A percentile compares a stretch with the other conserved stretches of the same genome.
Evolutionary conservation across 2,329 filamentous ascomycete species (phyloP).

Genomic region (Fusarium sp.): DNA sequence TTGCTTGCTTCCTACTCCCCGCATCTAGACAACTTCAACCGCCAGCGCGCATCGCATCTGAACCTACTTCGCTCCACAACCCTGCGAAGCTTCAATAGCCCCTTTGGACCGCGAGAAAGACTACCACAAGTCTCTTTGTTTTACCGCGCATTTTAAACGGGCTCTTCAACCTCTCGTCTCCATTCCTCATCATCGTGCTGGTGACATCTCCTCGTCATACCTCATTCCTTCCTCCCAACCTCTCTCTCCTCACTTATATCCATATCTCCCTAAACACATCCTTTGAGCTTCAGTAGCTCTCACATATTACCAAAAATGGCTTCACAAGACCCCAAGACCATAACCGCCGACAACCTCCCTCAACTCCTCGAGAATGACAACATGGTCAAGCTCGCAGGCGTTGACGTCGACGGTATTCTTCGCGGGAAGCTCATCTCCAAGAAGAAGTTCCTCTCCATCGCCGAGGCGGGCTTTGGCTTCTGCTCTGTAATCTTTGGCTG

Average conservation of each 20-base stretch:
- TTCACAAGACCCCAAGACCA: constrained; percentile 34
- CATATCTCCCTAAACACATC: background rate
- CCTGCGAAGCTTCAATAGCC: constrained; percentile 5
- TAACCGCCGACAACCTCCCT: constrained; percentile 75
- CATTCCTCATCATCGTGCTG: background rate
- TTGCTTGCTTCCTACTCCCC: background rate
- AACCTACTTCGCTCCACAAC: background rate
- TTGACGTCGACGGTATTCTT: constrained; percentile 88
- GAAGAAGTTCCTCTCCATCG: constrained; percentile 89
- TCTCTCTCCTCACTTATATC: too few species aligned
- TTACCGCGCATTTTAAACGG: background rate
- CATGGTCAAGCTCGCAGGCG: constrained; percentile 87
- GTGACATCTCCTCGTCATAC: background rate
- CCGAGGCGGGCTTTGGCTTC: constrained; percentile 87
- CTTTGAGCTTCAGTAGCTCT: constrained; percentile 19
- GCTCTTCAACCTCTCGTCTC: background rate
- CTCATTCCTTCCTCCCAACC: constrained; percentile 1
- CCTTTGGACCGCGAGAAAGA: background rate
- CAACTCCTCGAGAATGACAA: constrained; percentile 76
- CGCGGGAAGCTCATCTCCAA: constrained; percentile 93
- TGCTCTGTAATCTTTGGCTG: constrained; percentile 95
- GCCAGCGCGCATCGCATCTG: constrained; percentile 17
- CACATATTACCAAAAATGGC: constrained; percentile 44
- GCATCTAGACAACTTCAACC: background rate
- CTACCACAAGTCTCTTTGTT: background rate